These are phyloP conservation scores for Adansonia grandidieri DNA, from an alignment of 441 rosid species.

Conservation along the genomic window DNA sequence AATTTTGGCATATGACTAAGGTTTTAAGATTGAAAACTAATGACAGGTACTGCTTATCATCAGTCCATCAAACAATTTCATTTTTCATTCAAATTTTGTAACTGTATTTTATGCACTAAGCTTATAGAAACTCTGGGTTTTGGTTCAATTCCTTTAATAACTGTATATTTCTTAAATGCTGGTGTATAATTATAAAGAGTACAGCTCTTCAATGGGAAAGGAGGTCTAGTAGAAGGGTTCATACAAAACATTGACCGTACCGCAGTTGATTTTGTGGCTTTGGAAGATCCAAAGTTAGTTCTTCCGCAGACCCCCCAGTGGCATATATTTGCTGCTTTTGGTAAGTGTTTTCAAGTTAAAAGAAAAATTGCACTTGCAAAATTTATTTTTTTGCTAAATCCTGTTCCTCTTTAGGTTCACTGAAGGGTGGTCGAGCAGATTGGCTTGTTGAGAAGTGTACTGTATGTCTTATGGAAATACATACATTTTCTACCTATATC, in stretches of 20 bases:
- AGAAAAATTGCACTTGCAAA: not conserved
- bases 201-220: constrained; percentile 92
- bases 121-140: constrained; percentile 10
- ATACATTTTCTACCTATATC: constrained; percentile 14
- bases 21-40: constrained; percentile 61
- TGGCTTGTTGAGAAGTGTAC: constrained; percentile 96
- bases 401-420: constrained; percentile 54
- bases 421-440: constrained; percentile 89
- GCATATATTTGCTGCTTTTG: constrained; percentile 89
- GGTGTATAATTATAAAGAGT: constrained; percentile 52
- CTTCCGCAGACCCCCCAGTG: constrained; percentile 61
- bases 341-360: constrained; percentile 40
- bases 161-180: not conserved
- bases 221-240: constrained; percentile 69
- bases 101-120: not conserved
- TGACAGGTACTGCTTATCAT: constrained; percentile 48
- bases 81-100: not conserved
- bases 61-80: not conserved
- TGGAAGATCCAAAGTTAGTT: constrained; percentile 56
- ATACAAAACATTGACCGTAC: constrained; percentile 62
- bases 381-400: constrained; percentile 16
- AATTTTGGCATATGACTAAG: constrained; percentile 83
- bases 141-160: not conserved
- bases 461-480: constrained; percentile 44
- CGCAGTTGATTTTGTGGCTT: constrained; percentile 66